Evolutionary conservation across 225 moss, liverwort and hornwort species (phyloP).

Genomic region (Neckera pumila): DNA sequence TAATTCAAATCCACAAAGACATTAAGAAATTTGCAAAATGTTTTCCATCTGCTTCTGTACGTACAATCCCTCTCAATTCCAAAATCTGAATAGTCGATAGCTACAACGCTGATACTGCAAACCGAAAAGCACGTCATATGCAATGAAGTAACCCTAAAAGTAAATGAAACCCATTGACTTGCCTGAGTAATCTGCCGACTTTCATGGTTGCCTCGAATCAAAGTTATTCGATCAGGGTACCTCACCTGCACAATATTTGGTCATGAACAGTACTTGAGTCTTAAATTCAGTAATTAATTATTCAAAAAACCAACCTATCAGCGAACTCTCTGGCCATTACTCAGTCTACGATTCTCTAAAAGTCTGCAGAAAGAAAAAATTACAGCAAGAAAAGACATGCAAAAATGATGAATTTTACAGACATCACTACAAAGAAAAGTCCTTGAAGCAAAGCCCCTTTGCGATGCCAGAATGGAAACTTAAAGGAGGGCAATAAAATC

Average conservation of each 20-base stretch:
- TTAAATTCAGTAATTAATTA: not conserved
- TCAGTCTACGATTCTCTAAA: not conserved
- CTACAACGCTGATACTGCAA: not conserved
- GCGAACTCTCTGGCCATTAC: not conserved
- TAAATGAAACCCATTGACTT: not conserved
- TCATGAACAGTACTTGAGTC: not conserved
- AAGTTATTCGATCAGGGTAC: constrained; percentile 98
- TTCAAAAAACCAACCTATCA: not conserved
- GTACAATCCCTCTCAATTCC: not conserved
- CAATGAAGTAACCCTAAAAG: not conserved
- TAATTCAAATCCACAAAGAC: not conserved
- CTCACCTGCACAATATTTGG: constrained; percentile 55
- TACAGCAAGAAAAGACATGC: not conserved
- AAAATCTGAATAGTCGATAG: not conserved
- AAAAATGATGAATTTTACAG: not conserved
- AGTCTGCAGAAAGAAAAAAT: not conserved
- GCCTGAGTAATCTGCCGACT: constrained; percentile 99
- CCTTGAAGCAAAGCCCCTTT: not conserved
- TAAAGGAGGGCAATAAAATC: not conserved
- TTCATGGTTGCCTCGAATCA: constrained; percentile 99
- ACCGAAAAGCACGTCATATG: not conserved
- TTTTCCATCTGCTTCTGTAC: not conserved
- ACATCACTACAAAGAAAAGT: not conserved
- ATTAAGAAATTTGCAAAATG: not conserved
- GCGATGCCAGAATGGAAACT: not conserved